Evolutionary conservation across 2,329 filamentous ascomycete species (phyloP), one percentile per base, ranked within the genome.

Genomic region (Chrysoporthe cubensis): DNA sequence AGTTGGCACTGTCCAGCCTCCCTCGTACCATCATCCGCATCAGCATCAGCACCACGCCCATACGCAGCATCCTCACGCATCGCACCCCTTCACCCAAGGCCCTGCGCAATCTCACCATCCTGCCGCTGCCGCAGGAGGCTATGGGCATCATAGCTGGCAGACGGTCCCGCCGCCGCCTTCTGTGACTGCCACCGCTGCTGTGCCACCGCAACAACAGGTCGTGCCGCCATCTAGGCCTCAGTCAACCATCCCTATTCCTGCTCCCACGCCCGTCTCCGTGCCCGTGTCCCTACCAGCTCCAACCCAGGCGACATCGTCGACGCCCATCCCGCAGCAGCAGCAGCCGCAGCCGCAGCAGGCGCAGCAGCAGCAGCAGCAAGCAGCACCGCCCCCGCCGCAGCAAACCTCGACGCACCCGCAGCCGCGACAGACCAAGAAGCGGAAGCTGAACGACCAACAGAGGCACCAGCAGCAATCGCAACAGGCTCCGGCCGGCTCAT

Each of bases 391-490:
- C 37, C 61, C 48, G 43, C 57, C 62, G 32, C 59, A 52, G 60
- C 57, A 59, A 43, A 11, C 67, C 16, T 61, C 60, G 40, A 16
- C 68, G 16, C 66, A 62, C 16, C 44, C 69, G n/a, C 61, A 65
- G 46, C 66, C 64, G 63, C 67, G 69, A 52, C 69, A 70, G 52
- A 64, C 69, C 56, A 70, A 70, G 64, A 70, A 70, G 44, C 66
- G 69, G 26, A 70, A 70, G 62, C 37, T 69, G 54, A 70, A 69
- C 44, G 66, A 66, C 8, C 64, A 62, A 34, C 65, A 70, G 59
- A 64, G 58, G 54, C 67, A 71, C 62, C 72, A 74, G 46, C 72
- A 72, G 34, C 71, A 73, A 21, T 71, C 73, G 43, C 70, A 71
- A 57, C 62, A 71, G 70, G 58, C 73, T 67, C 58, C 68, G 62